Base-by-base conservation (phyloP, 257 asterid species). In the Ajuga chamaepitys region DNA sequence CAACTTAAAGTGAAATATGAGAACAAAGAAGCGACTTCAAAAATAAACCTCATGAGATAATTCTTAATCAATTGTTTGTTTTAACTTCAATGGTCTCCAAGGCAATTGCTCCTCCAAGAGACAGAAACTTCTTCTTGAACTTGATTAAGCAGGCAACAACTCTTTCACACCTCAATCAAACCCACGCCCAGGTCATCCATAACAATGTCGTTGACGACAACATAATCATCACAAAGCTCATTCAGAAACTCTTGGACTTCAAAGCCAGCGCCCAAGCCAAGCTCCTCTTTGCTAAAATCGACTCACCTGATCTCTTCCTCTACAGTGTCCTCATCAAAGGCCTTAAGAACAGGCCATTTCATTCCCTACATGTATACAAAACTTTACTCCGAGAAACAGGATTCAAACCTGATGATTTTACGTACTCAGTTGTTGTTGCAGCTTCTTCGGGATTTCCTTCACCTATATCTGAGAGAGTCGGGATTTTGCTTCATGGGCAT, bases 261-360 rank as follows among this genome's bases (percentile, higher is more conserved):
- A 81, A 77, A 67, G 80, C 91, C 73, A 72, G 59, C 2, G 21
- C 77, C 12, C 84, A 77, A 17, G 94, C 97, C 78, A 84, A 81
- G 70, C 82, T 81, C 58, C 75, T 89, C 55, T 89, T 88, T 73
- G 54, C 82, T 13, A 74, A 26, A 62, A 9, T 60, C 24, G 28
- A 62, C 0, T 70, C 85, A 0, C 96, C 95, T 10, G 98, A 92
- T 68, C 82, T 82, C 14, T 89, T 92, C 78, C 87, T 89, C 56
- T 85, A 83, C 78, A 92, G 89, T 83, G 96, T 84, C 38, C 85
- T 87, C 73, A 84, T 89, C 42, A 74, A 86, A 51, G 99, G 96
- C 57, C 86, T 25, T 68, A 78, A 75, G 62, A 75, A 62, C 26
- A 75, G 47, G 55, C 95, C 90, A 0, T 21, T 72, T 40, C 85